Base-by-base conservation (phyloP, 306 rosid species). In the Prunus fruticosa region DNA sequence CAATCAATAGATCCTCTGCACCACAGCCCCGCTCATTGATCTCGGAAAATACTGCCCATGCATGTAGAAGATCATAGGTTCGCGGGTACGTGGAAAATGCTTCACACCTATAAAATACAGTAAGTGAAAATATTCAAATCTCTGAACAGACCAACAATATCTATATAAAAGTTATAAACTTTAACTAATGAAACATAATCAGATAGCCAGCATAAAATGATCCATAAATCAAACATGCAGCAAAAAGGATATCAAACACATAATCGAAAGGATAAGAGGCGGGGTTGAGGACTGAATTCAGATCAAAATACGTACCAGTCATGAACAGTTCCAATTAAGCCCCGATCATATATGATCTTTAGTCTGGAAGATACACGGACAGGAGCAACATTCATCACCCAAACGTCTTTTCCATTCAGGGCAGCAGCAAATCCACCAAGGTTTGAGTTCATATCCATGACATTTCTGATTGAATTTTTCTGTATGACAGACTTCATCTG, bases 361-460 rank as follows among this genome's bases (percentile, higher is more conserved):
- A 80, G 70, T 68, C 76, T 84, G 68, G 85, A 75, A 64, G 88
- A 88, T 25, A 77, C 79, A 74, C 54, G 56, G 62, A 78, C 84
- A 79, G 92, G 81, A 77, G 88, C 82, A 38, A 88, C 87, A 79
- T 88, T 88, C 92, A 88, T 88, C 68, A 88, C 92, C 92, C 92
- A 86, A 50, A 86, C 82, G 20, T 86, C 87, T 75, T 81, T 78
- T 53, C 78, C 80, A 75, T 56, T 53, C 67, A 88, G 76, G 69
- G 88, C 88, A 79, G 92, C 83, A 63, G 88, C 92, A 80, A 88
- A 88, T 49, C 92, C 89, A 30, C 92, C 90, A 65, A 86, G 85
- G 77, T 88, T 78, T 71, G 92, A 88, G 83, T 88, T 86, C 92
- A 88, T 88, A 73, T 88, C 92, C 90, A 86, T 83, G 32, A 88